Conservation (phyloP, 768 basidiomycete genomes). For the Hydnomerulius pinastri region DNA sequence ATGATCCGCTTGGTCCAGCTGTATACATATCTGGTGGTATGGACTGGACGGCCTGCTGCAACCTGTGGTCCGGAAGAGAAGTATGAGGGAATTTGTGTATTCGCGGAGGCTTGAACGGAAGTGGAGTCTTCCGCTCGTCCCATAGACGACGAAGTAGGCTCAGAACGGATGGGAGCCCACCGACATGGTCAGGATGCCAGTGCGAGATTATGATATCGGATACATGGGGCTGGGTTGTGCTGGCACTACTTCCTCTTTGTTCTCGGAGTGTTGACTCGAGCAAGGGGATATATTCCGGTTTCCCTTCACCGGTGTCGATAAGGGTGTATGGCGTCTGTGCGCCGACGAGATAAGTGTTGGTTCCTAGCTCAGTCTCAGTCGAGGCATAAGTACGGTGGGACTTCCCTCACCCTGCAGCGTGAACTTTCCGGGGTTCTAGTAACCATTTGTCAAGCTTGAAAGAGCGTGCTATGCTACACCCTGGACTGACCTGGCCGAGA, state of each 20-base stretch:
- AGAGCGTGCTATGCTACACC: neutral
- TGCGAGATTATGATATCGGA: constrained; percentile 94
- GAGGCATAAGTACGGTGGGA: neutral
- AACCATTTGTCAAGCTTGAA: neutral
- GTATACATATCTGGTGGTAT: constrained; percentile 45
- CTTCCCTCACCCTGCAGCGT: constrained; percentile 83
- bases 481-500: constrained; percentile 65
- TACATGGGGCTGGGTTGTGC: constrained; percentile 41
- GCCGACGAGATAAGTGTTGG: constrained; percentile 88
- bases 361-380: constrained; percentile 49
- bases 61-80: constrained; percentile 26
- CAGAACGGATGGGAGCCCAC: constrained; percentile 74
- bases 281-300: constrained; percentile 62
- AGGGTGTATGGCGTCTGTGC: constrained; percentile 70
- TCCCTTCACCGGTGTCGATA: constrained; percentile 82
- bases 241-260: constrained; percentile 24
- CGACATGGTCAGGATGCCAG: constrained; percentile 85
- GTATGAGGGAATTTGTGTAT: constrained; percentile 71
- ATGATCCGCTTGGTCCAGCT: constrained; percentile 40
- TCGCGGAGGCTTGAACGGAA: constrained; percentile 63
- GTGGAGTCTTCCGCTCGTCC: constrained; percentile 46
- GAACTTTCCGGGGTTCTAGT: constrained; percentile 85
- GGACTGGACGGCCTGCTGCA: constrained; percentile 41
- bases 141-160: constrained; percentile 64
- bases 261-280: constrained; percentile 63